Conservation (phyloP, 129 eudicot genomes). For the carrot (Daucus carota) region DH1_v3.0 NC_030389.2:32405501-32406000, state of each 20-base stretch:
- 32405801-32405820: background rate
- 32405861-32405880: background rate
- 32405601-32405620: background rate
- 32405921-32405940: background rate
- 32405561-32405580: no score
- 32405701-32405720: no score
- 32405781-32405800: background rate
- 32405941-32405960: background rate
- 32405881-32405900: background rate
- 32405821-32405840: background rate
- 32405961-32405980: no score
- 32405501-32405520: background rate
- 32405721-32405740: no score
- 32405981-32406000: no score
- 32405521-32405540: background rate
- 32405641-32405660: background rate
- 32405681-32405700: background rate
- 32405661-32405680: background rate
- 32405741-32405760: no score
- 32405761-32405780: background rate
- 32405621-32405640: background rate
- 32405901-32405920: background rate
- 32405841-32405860: background rate
- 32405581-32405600: background rate
- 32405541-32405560: background rate